Conservation (phyloP, 192 early-diverging fungal genomes). For the Rhizophagus sp. region DNA sequence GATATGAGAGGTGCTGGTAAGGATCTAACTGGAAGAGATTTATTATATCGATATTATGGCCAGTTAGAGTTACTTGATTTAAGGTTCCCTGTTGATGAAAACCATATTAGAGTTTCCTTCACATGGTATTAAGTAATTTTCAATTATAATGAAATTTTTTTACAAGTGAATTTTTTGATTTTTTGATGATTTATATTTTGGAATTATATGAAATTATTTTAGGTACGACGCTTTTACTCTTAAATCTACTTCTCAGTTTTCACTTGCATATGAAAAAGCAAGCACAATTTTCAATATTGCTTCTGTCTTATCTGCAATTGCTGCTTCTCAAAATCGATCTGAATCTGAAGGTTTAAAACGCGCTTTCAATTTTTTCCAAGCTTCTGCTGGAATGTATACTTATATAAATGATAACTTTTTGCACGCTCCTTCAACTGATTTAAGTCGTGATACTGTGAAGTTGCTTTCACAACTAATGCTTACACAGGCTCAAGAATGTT, state of each 20-base stretch:
- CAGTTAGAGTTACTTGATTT: slow-evolving; percentile 93
- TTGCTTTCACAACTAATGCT: slow-evolving; percentile 85
- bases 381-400: slow-evolving; percentile 88
- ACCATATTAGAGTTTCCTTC: slow-evolving; percentile 85
- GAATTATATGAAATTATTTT: background rate
- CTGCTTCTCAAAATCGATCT: slow-evolving; percentile 71
- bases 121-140: slow-evolving; percentile 67
- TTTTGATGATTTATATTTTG: background rate
- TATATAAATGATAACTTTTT: slow-evolving; percentile 99
- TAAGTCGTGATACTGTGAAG: slow-evolving; percentile 89
- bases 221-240: slow-evolving; percentile 84
- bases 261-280: slow-evolving; percentile 97
- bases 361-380: slow-evolving; percentile 90
- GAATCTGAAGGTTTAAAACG: slow-evolving; percentile 76
- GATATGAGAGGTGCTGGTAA: slow-evolving; percentile 95
- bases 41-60: slow-evolving; percentile 95
- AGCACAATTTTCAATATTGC: slow-evolving; percentile 95
- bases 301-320: slow-evolving; percentile 73
- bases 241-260: slow-evolving; percentile 80
- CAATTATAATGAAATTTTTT: background rate
- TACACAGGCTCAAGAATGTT: slow-evolving; percentile 93
- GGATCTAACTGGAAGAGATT: slow-evolving; percentile 88
- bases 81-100: slow-evolving; percentile 92
- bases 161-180: background rate
- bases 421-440: slow-evolving; percentile 91